Base-by-base conservation (phyloP, 2,329 filamentous ascomycete genomes). In the Exophiala mesophila region DNA sequence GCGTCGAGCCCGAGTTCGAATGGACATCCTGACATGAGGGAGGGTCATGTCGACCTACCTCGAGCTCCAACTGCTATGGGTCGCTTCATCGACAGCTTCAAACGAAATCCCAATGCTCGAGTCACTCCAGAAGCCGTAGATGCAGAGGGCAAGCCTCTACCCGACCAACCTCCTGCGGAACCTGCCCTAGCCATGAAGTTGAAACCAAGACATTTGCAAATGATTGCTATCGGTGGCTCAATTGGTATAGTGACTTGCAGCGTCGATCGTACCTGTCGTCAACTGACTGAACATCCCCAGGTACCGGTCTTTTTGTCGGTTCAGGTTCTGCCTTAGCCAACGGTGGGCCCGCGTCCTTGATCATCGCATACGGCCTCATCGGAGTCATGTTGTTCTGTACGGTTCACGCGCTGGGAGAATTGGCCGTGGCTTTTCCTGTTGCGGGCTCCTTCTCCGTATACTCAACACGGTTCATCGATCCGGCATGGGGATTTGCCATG, bases 181-280 rank as follows among this genome's bases (percentile, higher is more conserved):
- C 86, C 3, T 75, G 82, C 52, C 83, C 72, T 97, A 37, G 79
- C 84, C 37, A 75, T 88, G 57, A 82, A 80, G 62, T 67, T 94
- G 54, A 92, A 94, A 66, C 80, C 82, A 15, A 76, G 88, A 35
- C 90, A 97, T 70, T 62, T 96, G 60, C 89, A 96, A 69, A 96
- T 96, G 90, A 96, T 96, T 71, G 90, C 90, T 10, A 94, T 96
- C 54, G 88, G 88, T 56, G 88, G 88, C 31, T 90, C 85, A 5
- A 47, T 48, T 24, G 40, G 35, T 41, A 42, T 50, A 32, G 13
- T 16, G 18, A 26, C 12, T 26, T 26, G 23, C 23, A 7, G 7
- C 23, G 6, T 12, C 23, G 6, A 7, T 26, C 23, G 23, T 12
- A 26, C 23, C 6, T 26, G 7, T 26, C 6, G 7, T 7, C 7